Evolutionary conservation across 176 grass and related monocot species (phyloP).

Genomic region (Aegilops sharonensis): DNA sequence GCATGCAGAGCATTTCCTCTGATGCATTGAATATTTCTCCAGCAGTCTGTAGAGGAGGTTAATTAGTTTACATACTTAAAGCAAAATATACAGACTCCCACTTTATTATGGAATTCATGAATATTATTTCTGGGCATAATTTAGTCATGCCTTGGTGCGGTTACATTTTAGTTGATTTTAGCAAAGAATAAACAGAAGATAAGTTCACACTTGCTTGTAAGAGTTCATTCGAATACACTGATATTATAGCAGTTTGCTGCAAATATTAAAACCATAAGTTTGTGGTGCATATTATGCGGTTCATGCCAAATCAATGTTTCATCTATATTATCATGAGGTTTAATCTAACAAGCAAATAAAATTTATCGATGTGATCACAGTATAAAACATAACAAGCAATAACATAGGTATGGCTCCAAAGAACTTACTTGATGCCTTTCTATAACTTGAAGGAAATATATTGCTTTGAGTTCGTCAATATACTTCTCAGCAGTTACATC

Average conservation of each 20-base stretch:
- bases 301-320: neutral
- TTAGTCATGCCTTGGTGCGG: neutral
- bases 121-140: neutral
- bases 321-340: neutral
- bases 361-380: neutral
- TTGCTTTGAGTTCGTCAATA: constrained; percentile 47
- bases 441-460: constrained; percentile 42
- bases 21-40: neutral
- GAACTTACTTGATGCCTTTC: constrained; percentile 23
- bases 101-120: neutral
- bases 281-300: neutral
- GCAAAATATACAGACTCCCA: neutral
- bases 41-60: constrained; percentile 5
- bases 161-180: constrained; percentile 3
- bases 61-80: constrained; percentile 14
- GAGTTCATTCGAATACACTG: neutral
- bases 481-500: constrained; percentile 51
- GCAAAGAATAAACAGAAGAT: neutral
- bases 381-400: neutral
- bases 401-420: neutral
- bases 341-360: neutral
- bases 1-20: constrained; percentile 45
- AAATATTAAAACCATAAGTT: neutral
- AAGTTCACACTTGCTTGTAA: neutral
- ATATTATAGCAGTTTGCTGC: neutral